phyloP scores from a whole-genome alignment of 768 basidiomycete genomes.

The Rossbeevera mucosa region DNA sequence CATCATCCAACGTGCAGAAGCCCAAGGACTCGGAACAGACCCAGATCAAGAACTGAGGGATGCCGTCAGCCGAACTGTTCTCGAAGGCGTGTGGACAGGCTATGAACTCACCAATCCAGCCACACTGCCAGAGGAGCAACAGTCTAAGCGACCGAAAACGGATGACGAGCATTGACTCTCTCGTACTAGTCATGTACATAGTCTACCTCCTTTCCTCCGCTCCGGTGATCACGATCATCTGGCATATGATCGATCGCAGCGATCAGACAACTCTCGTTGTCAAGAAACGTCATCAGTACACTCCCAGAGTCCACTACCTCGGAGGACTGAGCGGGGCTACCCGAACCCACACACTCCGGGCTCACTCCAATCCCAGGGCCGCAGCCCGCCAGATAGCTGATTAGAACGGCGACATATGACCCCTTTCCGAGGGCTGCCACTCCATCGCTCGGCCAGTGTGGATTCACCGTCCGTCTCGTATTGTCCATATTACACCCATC shows the following conservation, averaged over 20 bases:
- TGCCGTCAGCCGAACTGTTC: constrained; percentile 58
- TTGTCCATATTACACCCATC: constrained; percentile 22
- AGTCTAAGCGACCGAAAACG: constrained; percentile 24
- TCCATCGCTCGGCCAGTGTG: constrained; percentile 14
- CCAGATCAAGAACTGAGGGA: constrained; percentile 62
- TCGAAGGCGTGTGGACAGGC: constrained; percentile 62
- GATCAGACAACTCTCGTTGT: constrained; percentile 28
- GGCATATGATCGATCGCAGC: constrained; percentile 24
- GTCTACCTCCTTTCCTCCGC: constrained; percentile 19
- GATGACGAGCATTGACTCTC: constrained; percentile 11
- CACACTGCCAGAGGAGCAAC: constrained; percentile 6
- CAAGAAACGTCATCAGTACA: constrained; percentile 2
- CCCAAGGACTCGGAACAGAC: constrained; percentile 56
- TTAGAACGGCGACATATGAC: constrained; percentile 17
- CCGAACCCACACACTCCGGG: constrained; percentile 14
- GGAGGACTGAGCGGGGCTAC: constrained; percentile 13
- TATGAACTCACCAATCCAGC: constrained; percentile 41
- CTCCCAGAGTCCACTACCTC: constrained; percentile 6
- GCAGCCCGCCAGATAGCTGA: constrained; percentile 18
- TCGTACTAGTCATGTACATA: background rate
- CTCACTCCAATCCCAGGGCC: constrained; percentile 17
- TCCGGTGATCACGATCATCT: constrained; percentile 34
- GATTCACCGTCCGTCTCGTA: constrained; percentile 11
- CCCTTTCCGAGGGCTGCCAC: constrained; percentile 1
- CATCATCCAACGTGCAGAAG: constrained; percentile 59